Base-by-base conservation (phyloP, 805 yeast species). In the Kazachstania psychrophila region DNA sequence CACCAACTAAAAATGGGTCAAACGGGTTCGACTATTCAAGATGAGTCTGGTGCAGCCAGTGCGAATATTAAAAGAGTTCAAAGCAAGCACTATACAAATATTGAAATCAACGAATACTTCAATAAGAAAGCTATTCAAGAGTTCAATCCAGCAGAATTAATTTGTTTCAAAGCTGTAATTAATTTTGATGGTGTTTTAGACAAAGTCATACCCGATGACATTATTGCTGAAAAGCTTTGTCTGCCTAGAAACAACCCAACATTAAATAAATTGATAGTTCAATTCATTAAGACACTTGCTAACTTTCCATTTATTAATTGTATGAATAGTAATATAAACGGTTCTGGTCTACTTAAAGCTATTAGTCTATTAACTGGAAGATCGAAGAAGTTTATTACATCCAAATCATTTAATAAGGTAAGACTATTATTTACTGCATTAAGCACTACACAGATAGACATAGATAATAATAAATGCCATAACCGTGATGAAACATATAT, bases 391-490 rank as follows among this genome's bases (percentile, higher is more conserved):
- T 56, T 39, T 38, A 30, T 67, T 16, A 43, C 73, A 33, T 41
- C 51, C 3, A 56, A 54, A 3, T 56, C 62, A 22, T 60, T 59
- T 34, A 70, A 73, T 38, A 62, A 66, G 34, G 19, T 58, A 20
- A 65, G 65, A 46, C 48, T 79, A 23, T 29, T 78, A 2, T 77
- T 71, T 45, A 51, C 74, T 6, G 64, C 79, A 0, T 49, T 76
- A 44, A 60, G 64, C 10, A 49, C 46, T 16, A 39, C 40, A 14
- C 39, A 49, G 14, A 33, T 41, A 12, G 22, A 27, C 4, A 28
- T n/a, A 13, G 25, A 23, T n/a, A 12, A 18, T 3, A 11, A 11
- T 14, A 16, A 12, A 14, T 11, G 5, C 5, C 9, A 11, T 2
- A 15, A 19, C 2, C n/a, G 19, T n/a, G 28, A 22, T 8, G 38